A percentile compares a stretch with the other conserved stretches of the same genome.
These are phyloP conservation scores for Phytophthora aleatoria DNA, from an alignment of 352 stramenopile genomes.

Conservation along the genomic window DNA sequence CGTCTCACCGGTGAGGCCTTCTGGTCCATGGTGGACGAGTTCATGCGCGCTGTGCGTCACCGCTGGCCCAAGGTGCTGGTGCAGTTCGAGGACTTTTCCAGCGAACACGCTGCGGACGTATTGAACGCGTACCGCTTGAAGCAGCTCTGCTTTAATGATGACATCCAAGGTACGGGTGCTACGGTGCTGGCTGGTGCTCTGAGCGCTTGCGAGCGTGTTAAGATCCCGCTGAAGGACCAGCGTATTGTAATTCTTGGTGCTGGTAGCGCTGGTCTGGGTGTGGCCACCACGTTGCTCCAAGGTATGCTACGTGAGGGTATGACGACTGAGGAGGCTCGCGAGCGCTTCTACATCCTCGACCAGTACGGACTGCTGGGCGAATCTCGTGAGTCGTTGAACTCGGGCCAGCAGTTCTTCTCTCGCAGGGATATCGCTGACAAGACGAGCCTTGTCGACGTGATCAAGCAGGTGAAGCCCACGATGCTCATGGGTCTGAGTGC, in stretches of 20 bases:
- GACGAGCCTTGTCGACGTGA: slow-evolving; percentile 76
- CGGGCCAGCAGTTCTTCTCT: slow-evolving; percentile 84
- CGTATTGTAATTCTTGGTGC: slow-evolving; percentile 95
- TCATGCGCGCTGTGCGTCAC: slow-evolving; percentile 81
- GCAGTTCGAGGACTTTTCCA: slow-evolving; percentile 98
- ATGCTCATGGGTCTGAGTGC: slow-evolving; percentile 95
- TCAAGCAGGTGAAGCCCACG: slow-evolving; percentile 91
- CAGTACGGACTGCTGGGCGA: slow-evolving; percentile 72
- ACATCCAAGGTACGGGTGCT: slow-evolving; percentile 98
- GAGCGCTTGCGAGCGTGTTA: slow-evolving; percentile 71
- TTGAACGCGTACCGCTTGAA: slow-evolving; percentile 95
- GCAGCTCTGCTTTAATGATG: slow-evolving; percentile 97
- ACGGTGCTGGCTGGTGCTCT: slow-evolving; percentile 92
- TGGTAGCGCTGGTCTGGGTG: slow-evolving; percentile 94
- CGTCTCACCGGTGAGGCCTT: slow-evolving; percentile 92
- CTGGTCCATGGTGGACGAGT: slow-evolving; percentile 96
- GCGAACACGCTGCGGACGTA: slow-evolving; percentile 87
- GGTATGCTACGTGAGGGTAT: slow-evolving; percentile 91
- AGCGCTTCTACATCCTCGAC: slow-evolving; percentile 82
- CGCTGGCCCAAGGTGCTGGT: slow-evolving; percentile 94
- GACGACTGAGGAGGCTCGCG: slow-evolving; percentile 66
- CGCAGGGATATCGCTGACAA: slow-evolving; percentile 72
- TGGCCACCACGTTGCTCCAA: slow-evolving; percentile 89
- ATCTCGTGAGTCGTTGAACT: slow-evolving; percentile 56
- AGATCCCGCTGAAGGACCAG: slow-evolving; percentile 91